A percentile compares a stretch with the other conserved stretches of the same genome.
Conservation (phyloP, 2,329 filamentous ascomycete genomes). For the Calonectria pauciramosa region DNA sequence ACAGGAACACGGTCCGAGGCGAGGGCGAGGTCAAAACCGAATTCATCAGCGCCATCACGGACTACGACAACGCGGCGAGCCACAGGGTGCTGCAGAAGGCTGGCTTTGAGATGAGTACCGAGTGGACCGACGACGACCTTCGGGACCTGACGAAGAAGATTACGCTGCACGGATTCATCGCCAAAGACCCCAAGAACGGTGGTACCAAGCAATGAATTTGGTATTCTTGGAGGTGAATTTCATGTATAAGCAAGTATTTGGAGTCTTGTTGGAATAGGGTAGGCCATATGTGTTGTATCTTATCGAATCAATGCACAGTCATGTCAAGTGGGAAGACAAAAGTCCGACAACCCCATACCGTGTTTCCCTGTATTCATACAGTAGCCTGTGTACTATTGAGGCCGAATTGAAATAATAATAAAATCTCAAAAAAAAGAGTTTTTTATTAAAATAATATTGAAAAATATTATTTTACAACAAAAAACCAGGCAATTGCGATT, state of each 20-base stretch:
- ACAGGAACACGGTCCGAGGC: constrained; percentile 52
- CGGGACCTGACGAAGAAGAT: constrained; percentile 32
- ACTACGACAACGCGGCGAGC: constrained; percentile 65
- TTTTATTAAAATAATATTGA: not conserved
- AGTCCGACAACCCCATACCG: not conserved
- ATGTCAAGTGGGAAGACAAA: not conserved
- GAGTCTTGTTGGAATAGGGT: not conserved
- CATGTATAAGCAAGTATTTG: not conserved
- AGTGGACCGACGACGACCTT: constrained; percentile 50
- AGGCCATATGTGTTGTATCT: not conserved
- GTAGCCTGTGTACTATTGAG: not conserved
- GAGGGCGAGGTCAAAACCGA: constrained; percentile 52
- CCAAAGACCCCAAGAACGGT: constrained; percentile 17
- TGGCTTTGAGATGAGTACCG: constrained; percentile 65
- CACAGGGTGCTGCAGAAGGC: constrained; percentile 68
- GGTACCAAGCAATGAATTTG: not conserved
- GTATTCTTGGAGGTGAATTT: not conserved
- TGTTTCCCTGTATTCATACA: not conserved
- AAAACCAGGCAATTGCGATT: too few relatives aligned
- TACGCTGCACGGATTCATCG: constrained; percentile 44
- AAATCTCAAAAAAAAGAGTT: not conserved
- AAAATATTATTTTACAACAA: too few relatives aligned
- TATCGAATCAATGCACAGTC: not conserved
- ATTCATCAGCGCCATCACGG: constrained; percentile 61
- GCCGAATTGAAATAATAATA: not conserved